phyloP scores from a whole-genome alignment of 345 rosid species.

The Rhodamnia rubescens region DNA sequence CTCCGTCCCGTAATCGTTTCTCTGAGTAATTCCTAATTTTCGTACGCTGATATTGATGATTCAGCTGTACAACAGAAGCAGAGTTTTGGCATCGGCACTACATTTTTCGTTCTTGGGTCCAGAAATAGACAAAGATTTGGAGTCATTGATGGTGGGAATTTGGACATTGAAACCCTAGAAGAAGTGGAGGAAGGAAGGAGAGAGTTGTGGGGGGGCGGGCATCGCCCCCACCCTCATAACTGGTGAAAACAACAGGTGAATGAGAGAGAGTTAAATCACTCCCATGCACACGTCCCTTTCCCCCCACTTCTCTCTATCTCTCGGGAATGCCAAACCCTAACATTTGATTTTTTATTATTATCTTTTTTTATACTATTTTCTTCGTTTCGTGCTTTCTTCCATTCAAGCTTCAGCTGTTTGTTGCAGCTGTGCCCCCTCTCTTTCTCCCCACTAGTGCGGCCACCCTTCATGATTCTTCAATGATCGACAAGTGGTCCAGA shows the following conservation, averaged over 20 bases:
- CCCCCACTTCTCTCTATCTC: constrained; percentile 5
- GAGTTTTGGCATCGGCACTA: not conserved
- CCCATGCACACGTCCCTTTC: constrained; percentile 97
- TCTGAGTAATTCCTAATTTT: not conserved
- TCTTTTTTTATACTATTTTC: not conserved
- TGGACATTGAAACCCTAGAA: constrained; percentile 5
- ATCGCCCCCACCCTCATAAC: not conserved
- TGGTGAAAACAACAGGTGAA: constrained; percentile 69
- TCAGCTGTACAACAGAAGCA: not conserved
- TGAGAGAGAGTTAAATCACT: constrained; percentile 63
- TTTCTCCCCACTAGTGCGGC: not conserved
- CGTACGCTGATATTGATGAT: not conserved
- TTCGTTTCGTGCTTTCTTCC: constrained; percentile 11
- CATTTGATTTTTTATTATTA: not conserved
- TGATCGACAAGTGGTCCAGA: not conserved
- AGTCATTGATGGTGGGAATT: not conserved
- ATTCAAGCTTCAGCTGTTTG: constrained; percentile 1
- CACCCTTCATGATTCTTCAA: not conserved
- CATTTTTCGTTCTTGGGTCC: not conserved
- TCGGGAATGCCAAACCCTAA: constrained; percentile 20
- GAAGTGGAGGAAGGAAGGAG: constrained; percentile 4
- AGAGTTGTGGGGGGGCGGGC: not conserved
- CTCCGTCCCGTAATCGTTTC: too few relatives aligned
- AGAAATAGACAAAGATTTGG: not conserved
- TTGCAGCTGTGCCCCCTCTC: not conserved